Base-by-base conservation (phyloP, 2,329 filamentous ascomycete genomes). In the Davidsoniella eucalypti region DNA sequence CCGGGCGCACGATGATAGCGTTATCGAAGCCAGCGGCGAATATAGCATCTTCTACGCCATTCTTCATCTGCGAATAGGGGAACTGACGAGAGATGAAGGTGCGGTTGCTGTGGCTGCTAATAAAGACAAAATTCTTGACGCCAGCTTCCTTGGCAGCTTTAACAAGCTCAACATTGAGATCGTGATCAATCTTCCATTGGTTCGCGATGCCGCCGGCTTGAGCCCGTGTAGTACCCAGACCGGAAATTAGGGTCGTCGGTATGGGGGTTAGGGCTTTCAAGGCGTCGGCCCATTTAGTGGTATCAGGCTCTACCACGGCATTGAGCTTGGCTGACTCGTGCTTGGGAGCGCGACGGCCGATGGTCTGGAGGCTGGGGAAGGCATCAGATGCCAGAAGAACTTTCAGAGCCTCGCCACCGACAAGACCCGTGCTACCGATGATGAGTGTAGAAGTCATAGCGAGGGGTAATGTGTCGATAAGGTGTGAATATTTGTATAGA, bases 141-240 rank as follows among this genome's bases (percentile, higher is more conserved):
- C 86, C 86, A 1, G 80, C 76, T 3, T 72, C 73, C 60, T 82
- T 85, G 41, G 88, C 86, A 0, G 82, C 79, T 54, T 75, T 73
- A 3, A 85, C 87, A 21, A 94, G 71, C 56, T 82, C 80, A 45
- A 93, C 64, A 64, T 94, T 94, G 42, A 94, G 70, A 60, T 92
- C 87, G 61, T 87, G 77, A 67, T 95, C 90, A 56, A 95, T 84
- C 61, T 84, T 84, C 67, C 86, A 83, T 66, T 95, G 90, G 54
- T 80, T 78, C 25, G 78, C 81, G 56, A 94, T 67, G 52, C 82
- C 72, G 54, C 88, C 88, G 0, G 87, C 87, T 10, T 72, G 71
- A 0, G 70, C 82, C 45, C 79, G 76, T 0, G 88, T 95, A 2
- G 87, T 94, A 52, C 82, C 90, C 1, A 95, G 73, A 1, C 77